Evolutionary conservation across 1,284 basidiomycete genomes (phyloP), one percentile per base, ranked within the genome.

Genomic region (Veloboletus limbatus): DNA sequence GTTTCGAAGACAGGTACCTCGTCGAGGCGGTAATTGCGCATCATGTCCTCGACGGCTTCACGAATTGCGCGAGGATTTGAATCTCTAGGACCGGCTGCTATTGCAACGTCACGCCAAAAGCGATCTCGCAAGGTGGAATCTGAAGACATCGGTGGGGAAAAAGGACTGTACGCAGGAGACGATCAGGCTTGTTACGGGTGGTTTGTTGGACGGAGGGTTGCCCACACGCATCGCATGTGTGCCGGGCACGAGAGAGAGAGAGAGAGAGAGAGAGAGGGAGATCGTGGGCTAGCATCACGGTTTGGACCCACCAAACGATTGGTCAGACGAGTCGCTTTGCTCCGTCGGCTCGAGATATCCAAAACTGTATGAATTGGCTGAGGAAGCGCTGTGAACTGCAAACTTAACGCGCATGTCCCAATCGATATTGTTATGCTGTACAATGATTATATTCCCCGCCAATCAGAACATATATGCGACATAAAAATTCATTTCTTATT

Each of bases 31-130:
- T 61, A 50, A 31, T 63, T 59, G 51, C 51, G 56, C 49, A 55
- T 47, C 51, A 62, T 59, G 2, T 52, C 59, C 28, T 54, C 33
- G 36, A 60, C 20, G 9, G 62, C 57, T 22, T 62, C 55, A 26
- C 37, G 51, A 10, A 62, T 49, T 8, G 30, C 41, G 3, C 11
- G 33, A 10, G 57, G 52, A 31, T 56, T 55, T n/a, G 45, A 7
- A 16, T 31, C 25, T n/a, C 44, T 30, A 3, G 47, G 51, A 8
- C 47, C 49, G 6, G 38, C 35, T 5, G 32, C 57, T 4, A 42
- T 42, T 8, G 55, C 51, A 6, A 62, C 51, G 24, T 60, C 55
- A 41, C 49, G 49, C 59, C 59, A 64, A 26, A 58, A 60, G 24
- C 54, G 59, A 16, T 60, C 57, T 8, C 40, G 49, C 20, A 61